These are phyloP conservation scores for Botrytis paeoniae DNA, from an alignment of 2,329 filamentous ascomycete genomes.

Conservation along the genomic window DNA sequence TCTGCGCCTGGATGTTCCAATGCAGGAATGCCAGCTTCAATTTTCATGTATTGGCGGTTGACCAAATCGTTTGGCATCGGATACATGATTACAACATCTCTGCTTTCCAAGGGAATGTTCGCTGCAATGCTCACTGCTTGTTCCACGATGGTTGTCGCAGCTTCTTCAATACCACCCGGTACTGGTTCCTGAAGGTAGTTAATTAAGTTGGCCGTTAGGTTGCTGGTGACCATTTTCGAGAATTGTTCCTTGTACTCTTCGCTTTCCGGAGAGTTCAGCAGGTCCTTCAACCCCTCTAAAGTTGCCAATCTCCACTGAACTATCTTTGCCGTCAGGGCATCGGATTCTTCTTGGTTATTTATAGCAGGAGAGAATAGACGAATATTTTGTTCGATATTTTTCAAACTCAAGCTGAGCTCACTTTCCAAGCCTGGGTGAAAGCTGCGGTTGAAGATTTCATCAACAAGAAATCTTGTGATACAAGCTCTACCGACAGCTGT, in stretches of 20 bases:
- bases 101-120: conserved; percentile 85
- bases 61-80: conserved; percentile 73
- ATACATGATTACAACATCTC: conserved; percentile 85
- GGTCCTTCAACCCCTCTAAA: conserved; percentile 78
- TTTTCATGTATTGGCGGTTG: conserved; percentile 75
- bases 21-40: conserved; percentile 66
- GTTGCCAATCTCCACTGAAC: conserved; percentile 93
- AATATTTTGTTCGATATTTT: conserved; percentile 84
- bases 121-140: conserved; percentile 80
- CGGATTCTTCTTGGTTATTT: conserved; percentile 80
- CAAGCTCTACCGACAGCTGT: conserved; percentile 87
- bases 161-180: conserved; percentile 78
- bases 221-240: conserved; percentile 65
- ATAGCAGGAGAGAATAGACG: conserved; percentile 71
- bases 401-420: conserved; percentile 72
- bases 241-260: conserved; percentile 65
- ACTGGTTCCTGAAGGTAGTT: conserved; percentile 74
- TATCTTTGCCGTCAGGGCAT: conserved; percentile 82
- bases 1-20: conserved; percentile 45
- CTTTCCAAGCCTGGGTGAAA: conserved; percentile 88
- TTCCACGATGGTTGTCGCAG: conserved; percentile 89
- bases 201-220: conserved; percentile 66
- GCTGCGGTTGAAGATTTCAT: conserved; percentile 85
- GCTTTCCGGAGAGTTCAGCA: conserved; percentile 63
- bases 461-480: conserved; percentile 84